Conservation (phyloP, 495 filamentous ascomycete species). For the Penicillium goetzii region DNA sequence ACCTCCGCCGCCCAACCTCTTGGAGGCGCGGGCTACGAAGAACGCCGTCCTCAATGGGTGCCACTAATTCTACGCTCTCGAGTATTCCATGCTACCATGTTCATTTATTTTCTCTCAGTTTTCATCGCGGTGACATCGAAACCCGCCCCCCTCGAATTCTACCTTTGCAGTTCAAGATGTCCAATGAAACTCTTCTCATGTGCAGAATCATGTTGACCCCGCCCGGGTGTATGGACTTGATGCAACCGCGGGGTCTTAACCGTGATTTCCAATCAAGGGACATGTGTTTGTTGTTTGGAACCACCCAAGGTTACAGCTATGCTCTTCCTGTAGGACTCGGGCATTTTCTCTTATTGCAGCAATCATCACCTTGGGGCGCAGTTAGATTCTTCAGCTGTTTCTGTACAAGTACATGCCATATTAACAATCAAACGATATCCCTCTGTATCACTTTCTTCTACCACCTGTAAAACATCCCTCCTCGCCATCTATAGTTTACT, state of each 20-base stretch:
- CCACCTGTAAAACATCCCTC: background rate
- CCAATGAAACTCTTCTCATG: background rate
- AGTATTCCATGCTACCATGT: background rate
- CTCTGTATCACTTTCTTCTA: background rate
- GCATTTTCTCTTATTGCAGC: slow-evolving; percentile 8
- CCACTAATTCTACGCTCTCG: slow-evolving; percentile 27
- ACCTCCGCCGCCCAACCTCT: slow-evolving; percentile 57
- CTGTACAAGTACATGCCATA: slow-evolving; percentile 47
- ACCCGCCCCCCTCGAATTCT: background rate
- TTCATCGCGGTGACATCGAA: background rate
- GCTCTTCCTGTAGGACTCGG: slow-evolving; percentile 3
- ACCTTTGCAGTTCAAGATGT: background rate
- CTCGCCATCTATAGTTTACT: slow-evolving; percentile 41
- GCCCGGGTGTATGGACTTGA: background rate
- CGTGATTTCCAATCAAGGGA: background rate
- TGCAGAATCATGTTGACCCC: background rate
- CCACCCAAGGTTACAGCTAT: background rate
- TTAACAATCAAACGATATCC: slow-evolving; percentile 27
- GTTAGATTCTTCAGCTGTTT: slow-evolving; percentile 29
- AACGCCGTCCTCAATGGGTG: slow-evolving; percentile 55
- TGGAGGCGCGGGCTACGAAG: slow-evolving; percentile 51
- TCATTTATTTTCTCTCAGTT: slow-evolving; percentile 3
- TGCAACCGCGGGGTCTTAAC: background rate
- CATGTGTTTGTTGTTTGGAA: background rate
- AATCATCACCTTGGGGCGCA: slow-evolving; percentile 18